Base-by-base conservation (phyloP, 2,329 filamentous ascomycete genomes). In the Arthrinium phaeospermum region DNA sequence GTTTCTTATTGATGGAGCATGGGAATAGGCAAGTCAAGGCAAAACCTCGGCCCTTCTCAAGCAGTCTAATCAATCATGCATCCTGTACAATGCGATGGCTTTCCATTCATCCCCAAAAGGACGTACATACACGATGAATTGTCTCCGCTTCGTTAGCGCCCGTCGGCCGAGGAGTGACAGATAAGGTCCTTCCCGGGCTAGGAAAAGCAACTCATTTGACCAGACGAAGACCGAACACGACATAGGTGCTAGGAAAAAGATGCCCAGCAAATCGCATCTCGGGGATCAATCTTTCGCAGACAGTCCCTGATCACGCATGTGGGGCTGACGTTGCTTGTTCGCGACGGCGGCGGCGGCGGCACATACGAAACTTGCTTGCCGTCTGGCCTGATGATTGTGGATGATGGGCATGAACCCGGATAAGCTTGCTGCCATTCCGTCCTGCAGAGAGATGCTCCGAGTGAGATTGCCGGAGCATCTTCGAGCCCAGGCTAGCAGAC, bases 261-360 rank as follows among this genome's bases (percentile, higher is more conserved):
- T 64, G 57, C 57, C 41, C 57, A 64, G 57, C 57, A 64, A 64
- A 64, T 64, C 57, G 57, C 57, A 64, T 64, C 57, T 61, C 30
- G 12, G 30, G 53, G 30, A 30, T 22, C 6, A 61, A 61, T 61
- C 53, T 22, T 19, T 30, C 37, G 30, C 57, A 64, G 57, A 22
- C 30, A 37, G 30, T n/a, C 53, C 53, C 57, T 41, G 34, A 64
- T 64, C 57, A 64, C 37, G 37, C 34, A 64, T 64, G 34, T 41
- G 34, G 57, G 41, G 57, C 57, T 64, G 57, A 41, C 22, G 57
- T 64, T 41, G 57, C 57, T 64, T 64, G 34, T 64, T 64, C 22
- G 37, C 37, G 37, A 7, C 37, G 37, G 34, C 34, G 57, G 57
- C 57, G 53, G 53, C 53, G 57, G 57, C 57, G 53, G 53, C 53